Conservation (phyloP, 2,329 filamentous ascomycete genomes). For the Xylaria sp. region DNA sequence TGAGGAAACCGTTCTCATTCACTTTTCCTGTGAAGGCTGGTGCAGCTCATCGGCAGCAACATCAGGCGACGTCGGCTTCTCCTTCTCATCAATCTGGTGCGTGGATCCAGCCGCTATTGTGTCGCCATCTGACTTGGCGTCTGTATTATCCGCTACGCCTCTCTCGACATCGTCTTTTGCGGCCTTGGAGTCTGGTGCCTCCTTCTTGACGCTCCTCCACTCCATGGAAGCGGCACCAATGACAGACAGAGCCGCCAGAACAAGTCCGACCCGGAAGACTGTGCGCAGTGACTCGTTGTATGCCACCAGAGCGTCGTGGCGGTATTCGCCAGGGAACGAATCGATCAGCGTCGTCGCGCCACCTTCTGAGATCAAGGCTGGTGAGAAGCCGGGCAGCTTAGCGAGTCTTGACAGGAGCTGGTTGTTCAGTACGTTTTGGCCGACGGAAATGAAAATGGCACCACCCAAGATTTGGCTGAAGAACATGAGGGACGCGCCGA, state of each 20-base stretch:
- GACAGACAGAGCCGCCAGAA: slow-evolving; percentile 58
- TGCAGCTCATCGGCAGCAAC: not conserved
- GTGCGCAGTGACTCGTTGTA: slow-evolving; percentile 67
- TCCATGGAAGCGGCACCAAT: slow-evolving; percentile 62
- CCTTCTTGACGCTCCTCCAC: slow-evolving; percentile 58
- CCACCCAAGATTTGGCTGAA: slow-evolving; percentile 54
- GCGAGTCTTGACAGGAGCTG: slow-evolving; percentile 46
- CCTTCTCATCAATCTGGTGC: slow-evolving; percentile 10
- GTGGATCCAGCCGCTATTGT: slow-evolving; percentile 18
- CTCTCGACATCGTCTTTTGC: slow-evolving; percentile 30
- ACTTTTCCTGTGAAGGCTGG: not conserved
- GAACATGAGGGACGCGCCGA: slow-evolving; percentile 51
- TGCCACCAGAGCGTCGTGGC: slow-evolving; percentile 43
- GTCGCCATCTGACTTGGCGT: slow-evolving; percentile 26
- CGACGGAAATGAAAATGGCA: slow-evolving; percentile 53
- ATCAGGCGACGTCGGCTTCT: not conserved
- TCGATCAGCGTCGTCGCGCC: slow-evolving; percentile 41
- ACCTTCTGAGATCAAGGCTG: slow-evolving; percentile 35
- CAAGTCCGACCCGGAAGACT: slow-evolving; percentile 65
- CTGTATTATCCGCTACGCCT: not conserved
- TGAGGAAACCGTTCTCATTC: not conserved
- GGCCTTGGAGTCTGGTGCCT: slow-evolving; percentile 20
- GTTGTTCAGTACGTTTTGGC: slow-evolving; percentile 51
- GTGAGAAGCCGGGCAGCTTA: slow-evolving; percentile 39
- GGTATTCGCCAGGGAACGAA: slow-evolving; percentile 32